Conservation (phyloP, 176 grass and related monocot species). For the Avena insularis region DNA sequence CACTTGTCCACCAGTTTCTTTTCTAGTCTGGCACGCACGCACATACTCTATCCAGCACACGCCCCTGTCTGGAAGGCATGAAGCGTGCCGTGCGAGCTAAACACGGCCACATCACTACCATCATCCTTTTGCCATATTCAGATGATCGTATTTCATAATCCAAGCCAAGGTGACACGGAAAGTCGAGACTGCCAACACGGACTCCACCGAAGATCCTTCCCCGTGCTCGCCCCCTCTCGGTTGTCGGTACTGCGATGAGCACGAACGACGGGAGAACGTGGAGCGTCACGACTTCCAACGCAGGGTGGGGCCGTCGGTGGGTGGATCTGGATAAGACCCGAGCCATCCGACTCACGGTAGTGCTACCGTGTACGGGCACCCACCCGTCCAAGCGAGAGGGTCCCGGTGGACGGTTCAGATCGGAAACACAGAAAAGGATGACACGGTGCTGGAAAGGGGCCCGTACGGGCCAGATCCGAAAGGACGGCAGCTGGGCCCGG, state of each 20-base stretch:
- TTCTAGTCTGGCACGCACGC: too few relatives aligned
- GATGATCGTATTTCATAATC: not conserved
- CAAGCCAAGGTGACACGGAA: not conserved
- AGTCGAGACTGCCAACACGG: not conserved
- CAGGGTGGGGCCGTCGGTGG: not conserved
- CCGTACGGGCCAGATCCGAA: not conserved
- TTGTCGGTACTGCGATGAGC: not conserved
- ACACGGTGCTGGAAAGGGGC: not conserved
- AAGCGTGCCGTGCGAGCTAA: not conserved
- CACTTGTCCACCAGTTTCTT: not conserved
- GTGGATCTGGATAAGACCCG: constrained; percentile 16
- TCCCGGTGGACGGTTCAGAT: too few relatives aligned
- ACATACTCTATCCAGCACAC: too few relatives aligned
- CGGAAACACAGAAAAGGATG: too few relatives aligned
- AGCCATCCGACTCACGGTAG: not conserved
- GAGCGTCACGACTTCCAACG: not conserved
- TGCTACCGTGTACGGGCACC: not conserved
- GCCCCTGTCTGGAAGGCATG: not conserved
- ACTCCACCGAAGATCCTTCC: not conserved
- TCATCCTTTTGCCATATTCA: too few relatives aligned
- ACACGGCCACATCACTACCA: too few relatives aligned
- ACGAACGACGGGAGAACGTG: not conserved
- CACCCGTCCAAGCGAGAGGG: too few relatives aligned
- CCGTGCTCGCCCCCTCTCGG: not conserved
- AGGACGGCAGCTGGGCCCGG: not conserved